Percentiles rank a stretch among this genome's conserved stretches.
phyloP scores from a whole-genome alignment of 495 filamentous ascomycete genomes.

The Lasiosphaeris hirsuta region DNA sequence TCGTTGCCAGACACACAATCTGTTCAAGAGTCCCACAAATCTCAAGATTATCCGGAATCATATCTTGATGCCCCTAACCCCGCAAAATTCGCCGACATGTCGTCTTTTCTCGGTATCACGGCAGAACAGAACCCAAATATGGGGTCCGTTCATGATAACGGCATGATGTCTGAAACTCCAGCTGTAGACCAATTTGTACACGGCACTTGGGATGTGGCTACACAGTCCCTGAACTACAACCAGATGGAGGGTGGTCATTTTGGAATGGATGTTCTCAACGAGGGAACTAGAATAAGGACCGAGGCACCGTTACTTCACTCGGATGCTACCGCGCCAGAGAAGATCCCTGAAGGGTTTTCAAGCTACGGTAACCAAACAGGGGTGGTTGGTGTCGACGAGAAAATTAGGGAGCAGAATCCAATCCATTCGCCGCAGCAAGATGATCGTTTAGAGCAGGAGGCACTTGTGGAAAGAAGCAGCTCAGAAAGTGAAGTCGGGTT shows the following conservation, averaged over 20 bases:
- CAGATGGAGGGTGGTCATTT: conserved; percentile 27
- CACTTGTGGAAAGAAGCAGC: conserved; percentile 15
- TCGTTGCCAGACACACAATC: not conserved
- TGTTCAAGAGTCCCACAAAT: not conserved
- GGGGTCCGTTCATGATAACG: conserved; percentile 3
- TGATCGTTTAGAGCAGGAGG: not conserved
- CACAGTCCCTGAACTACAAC: conserved; percentile 23
- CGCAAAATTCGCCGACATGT: conserved; percentile 17
- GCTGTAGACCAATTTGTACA: conserved; percentile 16
- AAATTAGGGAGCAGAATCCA: not conserved
- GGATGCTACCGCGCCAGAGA: not conserved
- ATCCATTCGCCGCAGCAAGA: not conserved
- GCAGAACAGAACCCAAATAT: conserved; percentile 12
- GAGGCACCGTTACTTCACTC: conserved; percentile 15
- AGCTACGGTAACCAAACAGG: conserved; percentile 19
- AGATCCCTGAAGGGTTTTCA: conserved; percentile 24
- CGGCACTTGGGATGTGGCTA: conserved; percentile 24
- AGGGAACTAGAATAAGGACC: conserved; percentile 7
- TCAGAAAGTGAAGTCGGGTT: conserved; percentile 14
- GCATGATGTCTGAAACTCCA: conserved; percentile 4
- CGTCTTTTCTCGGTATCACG: conserved; percentile 4
- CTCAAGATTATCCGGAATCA: conserved; percentile 23
- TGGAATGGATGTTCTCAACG: conserved; percentile 19
- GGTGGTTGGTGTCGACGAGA: not conserved
- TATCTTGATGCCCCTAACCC: conserved; percentile 19